These are phyloP conservation scores for Penicillium sp. DNA, from an alignment of 2,329 filamentous ascomycete species.

Conservation along the genomic window DNA sequence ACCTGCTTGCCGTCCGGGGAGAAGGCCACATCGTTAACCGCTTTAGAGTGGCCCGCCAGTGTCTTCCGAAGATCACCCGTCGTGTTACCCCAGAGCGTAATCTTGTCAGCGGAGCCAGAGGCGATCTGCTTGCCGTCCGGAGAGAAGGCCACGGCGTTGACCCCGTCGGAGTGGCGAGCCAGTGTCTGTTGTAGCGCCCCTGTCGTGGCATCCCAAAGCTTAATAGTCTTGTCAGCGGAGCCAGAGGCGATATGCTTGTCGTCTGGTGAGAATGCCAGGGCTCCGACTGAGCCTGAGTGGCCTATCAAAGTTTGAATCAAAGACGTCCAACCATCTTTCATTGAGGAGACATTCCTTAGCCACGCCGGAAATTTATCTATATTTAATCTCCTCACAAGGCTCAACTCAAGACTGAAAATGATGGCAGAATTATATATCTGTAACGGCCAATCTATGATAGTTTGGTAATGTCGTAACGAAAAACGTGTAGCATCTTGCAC, in stretches of 20 bases:
- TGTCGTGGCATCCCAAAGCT: slow-evolving; percentile 14
- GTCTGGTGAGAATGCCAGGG: slow-evolving; percentile 32
- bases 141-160: slow-evolving; percentile 4
- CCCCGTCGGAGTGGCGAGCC: background rate
- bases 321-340: background rate
- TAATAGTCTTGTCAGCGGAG: slow-evolving; percentile 7
- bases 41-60: slow-evolving; percentile 24
- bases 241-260: slow-evolving; percentile 16
- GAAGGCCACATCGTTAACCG: slow-evolving; percentile 30
- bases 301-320: slow-evolving; percentile 20
- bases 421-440: slow-evolving; percentile 22
- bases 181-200: background rate
- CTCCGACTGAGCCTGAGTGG: slow-evolving; percentile 24
- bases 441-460: slow-evolving; percentile 13
- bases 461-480: slow-evolving; percentile 14
- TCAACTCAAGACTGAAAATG: slow-evolving; percentile 20
- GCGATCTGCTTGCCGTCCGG: background rate
- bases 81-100: background rate
- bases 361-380: slow-evolving; percentile 7
- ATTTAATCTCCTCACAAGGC: slow-evolving; percentile 12
- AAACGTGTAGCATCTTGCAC: slow-evolving; percentile 19
- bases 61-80: slow-evolving; percentile 10
- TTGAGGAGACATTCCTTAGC: slow-evolving; percentile 1
- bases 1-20: slow-evolving; percentile 30
- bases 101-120: background rate